These are phyloP conservation scores for Ploettnerulaceae sp. DNA, from an alignment of 2,329 filamentous ascomycete species.

Conservation along the genomic window DNA sequence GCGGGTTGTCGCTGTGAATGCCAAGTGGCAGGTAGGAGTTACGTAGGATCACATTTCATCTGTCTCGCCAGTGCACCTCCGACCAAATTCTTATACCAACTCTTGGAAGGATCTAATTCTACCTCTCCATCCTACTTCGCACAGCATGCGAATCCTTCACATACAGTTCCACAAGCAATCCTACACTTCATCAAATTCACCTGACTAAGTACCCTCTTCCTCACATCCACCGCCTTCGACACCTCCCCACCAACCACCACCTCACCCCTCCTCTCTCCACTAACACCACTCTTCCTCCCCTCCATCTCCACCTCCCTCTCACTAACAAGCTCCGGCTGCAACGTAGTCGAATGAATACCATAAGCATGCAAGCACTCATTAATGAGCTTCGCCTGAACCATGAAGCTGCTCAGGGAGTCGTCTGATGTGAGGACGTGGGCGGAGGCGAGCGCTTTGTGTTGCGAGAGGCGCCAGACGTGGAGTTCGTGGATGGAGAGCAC, in stretches of 20 bases:
- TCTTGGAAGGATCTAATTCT: no score
- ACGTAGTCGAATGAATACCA: slow-evolving; percentile 65
- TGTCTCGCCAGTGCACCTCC: no score
- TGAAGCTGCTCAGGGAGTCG: slow-evolving; percentile 52
- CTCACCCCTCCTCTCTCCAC: neutral
- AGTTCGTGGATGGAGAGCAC: slow-evolving; percentile 65
- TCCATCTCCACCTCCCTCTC: slow-evolving; percentile 3
- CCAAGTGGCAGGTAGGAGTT: no score
- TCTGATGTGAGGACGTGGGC: slow-evolving; percentile 63
- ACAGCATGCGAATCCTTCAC: slow-evolving; percentile 34
- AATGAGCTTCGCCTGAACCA: slow-evolving; percentile 55
- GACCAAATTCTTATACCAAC: no score
- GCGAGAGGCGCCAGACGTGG: slow-evolving; percentile 69
- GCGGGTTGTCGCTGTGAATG: no score
- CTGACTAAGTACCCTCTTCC: neutral
- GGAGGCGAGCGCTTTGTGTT: slow-evolving; percentile 64
- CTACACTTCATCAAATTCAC: slow-evolving; percentile 14
- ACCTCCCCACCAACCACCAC: neutral
- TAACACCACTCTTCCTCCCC: slow-evolving; percentile 2
- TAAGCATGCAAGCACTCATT: slow-evolving; percentile 68
- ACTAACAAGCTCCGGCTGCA: slow-evolving; percentile 58
- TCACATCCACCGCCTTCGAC: neutral
- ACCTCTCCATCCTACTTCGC: no score
- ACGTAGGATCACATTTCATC: no score
- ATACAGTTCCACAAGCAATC: slow-evolving; percentile 22